These are phyloP conservation scores for Cordyceps fumosorosea DNA, from an alignment of 2,329 filamentous ascomycete species.

Conservation along the genomic window DNA sequence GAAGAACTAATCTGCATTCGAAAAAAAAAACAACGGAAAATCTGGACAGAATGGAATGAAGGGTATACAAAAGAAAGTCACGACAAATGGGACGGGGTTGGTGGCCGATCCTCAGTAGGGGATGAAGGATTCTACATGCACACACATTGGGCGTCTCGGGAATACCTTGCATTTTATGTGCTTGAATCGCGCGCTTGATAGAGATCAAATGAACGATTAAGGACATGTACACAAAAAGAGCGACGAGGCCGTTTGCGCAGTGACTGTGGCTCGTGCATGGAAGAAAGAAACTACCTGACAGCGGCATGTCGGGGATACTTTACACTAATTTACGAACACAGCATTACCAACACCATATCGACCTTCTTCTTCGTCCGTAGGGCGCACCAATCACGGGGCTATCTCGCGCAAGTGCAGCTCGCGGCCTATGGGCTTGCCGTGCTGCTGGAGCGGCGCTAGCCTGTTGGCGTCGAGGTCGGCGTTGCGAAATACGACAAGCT, in stretches of 20 bases:
- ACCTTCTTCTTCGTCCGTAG: too few relatives aligned
- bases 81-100: constrained; percentile 7
- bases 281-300: neutral
- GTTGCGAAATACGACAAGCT: constrained; percentile 35
- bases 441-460: constrained; percentile 19
- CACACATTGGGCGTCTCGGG: constrained; percentile 49
- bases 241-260: neutral
- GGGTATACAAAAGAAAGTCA: neutral
- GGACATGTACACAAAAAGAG: constrained; percentile 9
- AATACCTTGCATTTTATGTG: constrained; percentile 46
- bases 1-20: constrained; percentile 38
- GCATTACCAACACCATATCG: neutral
- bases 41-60: constrained; percentile 4
- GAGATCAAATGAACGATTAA: constrained; percentile 22
- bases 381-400: neutral
- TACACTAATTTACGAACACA: constrained; percentile 5
- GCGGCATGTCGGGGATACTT: neutral
- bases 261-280: neutral
- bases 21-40: constrained; percentile 18
- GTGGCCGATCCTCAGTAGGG: constrained; percentile 16
- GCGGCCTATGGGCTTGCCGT: neutral
- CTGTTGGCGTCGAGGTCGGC: constrained; percentile 30
- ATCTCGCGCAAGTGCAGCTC: constrained; percentile 5
- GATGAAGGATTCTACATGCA: constrained; percentile 32
- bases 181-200: constrained; percentile 33